Conservation (phyloP, 192 early-diverging fungal genomes). For the Paraglomus occultum region DNA sequence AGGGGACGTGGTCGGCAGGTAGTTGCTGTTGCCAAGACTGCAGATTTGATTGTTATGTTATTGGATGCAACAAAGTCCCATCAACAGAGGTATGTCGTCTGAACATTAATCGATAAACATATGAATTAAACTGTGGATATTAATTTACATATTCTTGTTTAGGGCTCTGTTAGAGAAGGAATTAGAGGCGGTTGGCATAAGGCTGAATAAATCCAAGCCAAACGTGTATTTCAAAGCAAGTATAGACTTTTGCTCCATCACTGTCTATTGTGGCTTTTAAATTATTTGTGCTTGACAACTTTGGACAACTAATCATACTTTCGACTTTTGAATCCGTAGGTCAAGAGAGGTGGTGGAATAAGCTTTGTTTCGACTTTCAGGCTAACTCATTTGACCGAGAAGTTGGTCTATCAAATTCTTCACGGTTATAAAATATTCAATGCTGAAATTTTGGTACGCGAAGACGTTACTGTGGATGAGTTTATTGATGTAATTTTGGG, state of each 20-base stretch:
- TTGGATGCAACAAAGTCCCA: conserved; percentile 92
- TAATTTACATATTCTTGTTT: conserved; percentile 7
- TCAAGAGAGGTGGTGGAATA: conserved; percentile 97
- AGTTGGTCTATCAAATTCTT: conserved; percentile 90
- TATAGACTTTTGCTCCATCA: neutral
- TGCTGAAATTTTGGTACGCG: conserved; percentile 94
- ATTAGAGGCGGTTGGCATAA: conserved; percentile 94
- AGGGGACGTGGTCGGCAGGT: conserved; percentile 97
- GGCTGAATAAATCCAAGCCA: conserved; percentile 81
- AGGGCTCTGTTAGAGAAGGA: conserved; percentile 82
- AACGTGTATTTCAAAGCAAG: conserved; percentile 95
- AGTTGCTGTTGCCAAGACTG: conserved; percentile 95
- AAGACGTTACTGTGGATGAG: conserved; percentile 94
- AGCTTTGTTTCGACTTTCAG: conserved; percentile 91
- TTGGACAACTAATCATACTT: neutral
- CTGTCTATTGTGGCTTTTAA: neutral
- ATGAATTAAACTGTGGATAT: conserved; percentile 3
- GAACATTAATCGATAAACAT: neutral
- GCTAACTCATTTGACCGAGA: conserved; percentile 82
- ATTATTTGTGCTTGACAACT: neutral
- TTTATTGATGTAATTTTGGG: conserved; percentile 99
- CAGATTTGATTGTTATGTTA: conserved; percentile 98
- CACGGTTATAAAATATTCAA: conserved; percentile 99
- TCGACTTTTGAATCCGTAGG: conserved; percentile 30
- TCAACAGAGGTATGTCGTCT: conserved; percentile 60